Base-by-base conservation (phyloP, 257 asterid species). In the Rhazya stricta region DNA sequence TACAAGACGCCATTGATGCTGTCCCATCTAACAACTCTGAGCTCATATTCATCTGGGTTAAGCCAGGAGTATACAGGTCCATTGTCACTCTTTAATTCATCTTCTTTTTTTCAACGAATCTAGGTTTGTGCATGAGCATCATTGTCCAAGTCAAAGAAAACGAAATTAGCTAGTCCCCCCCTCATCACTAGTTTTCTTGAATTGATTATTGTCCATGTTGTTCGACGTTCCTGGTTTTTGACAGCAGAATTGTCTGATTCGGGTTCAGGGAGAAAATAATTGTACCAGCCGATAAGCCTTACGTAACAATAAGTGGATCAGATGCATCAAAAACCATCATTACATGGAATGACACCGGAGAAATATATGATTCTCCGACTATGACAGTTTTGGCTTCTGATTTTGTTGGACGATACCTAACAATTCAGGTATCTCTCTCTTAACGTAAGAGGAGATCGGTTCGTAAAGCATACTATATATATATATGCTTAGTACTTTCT, bases 1-100 rank as follows among this genome's bases (percentile, higher is more conserved):
- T 87, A 46, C 89, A 87, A 65, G 89, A 87, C 5, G 91, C 89
- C 65, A 80, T 87, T 72, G 83, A 87, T 77, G 81, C 83, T 36
- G 84, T 83, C 43, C 88, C 88, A 2, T 74, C 83, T 0, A 83
- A 83, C 66, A 87, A 85, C n/a, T 48, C 86, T 0, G 86, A 81
- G 1, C 19, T 83, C 1, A 37, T 74, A 18, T 87, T 85, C 61
- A 81, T 87, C 34, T 78, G 77, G 84, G 57, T 87, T 50, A 87
- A 87, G 82, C 88, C 91, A 0, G 91, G 88, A 29, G 75, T 77
- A 18, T 87, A 87, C 80, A 81, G 87, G 89, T 86, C 37, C 12
- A 56, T 39, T 7, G n/a, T 65, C 50, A 32, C 18, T n/a, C 56
- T 39, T n/a, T 69, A 2, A 48, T 4, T 71, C 5, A 0, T 18